phyloP scores from a whole-genome alignment of 352 stramenopile species.

The Phytophthora kernoviae region DNA sequence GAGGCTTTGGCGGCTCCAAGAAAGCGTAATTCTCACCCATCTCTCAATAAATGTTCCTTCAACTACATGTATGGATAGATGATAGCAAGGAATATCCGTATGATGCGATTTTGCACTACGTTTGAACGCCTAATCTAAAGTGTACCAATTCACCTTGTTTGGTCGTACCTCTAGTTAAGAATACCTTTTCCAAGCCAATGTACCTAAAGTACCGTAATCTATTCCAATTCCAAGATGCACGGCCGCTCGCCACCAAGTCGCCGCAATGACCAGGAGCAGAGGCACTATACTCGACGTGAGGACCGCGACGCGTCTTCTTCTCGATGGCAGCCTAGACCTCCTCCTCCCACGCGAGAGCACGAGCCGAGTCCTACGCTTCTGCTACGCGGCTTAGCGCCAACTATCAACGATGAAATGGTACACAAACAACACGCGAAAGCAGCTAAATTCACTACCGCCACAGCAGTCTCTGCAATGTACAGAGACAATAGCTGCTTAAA shows the following conservation, averaged over 20 bases:
- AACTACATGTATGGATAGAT: too few species aligned
- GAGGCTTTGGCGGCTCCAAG: constrained; percentile 84
- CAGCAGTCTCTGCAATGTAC: constrained; percentile 1
- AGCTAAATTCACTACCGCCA: too few species aligned
- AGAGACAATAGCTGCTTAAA: background rate
- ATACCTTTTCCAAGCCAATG: too few species aligned
- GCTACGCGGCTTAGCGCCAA: constrained; percentile 55
- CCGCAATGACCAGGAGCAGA: background rate
- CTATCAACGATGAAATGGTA: constrained; percentile 76
- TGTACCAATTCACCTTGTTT: background rate
- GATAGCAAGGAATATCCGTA: too few species aligned
- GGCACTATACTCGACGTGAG: constrained; percentile 8
- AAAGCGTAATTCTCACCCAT: constrained; percentile 41
- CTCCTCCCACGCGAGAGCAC: constrained; percentile 9
- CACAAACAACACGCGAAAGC: constrained; percentile 15
- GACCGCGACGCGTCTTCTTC: background rate
- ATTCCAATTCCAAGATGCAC: constrained; percentile 19
- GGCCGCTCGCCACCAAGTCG: constrained; percentile 7
- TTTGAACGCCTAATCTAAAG: too few species aligned
- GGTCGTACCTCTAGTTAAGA: too few species aligned
- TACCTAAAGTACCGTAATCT: too few species aligned
- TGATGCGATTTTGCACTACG: too few species aligned
- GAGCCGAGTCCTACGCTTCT: constrained; percentile 69
- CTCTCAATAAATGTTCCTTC: too few species aligned
- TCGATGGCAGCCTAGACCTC: constrained; percentile 3